A percentile compares a stretch with the other conserved stretches of the same genome.
These are phyloP conservation scores for Rhododendron ovatum DNA, from an alignment of 148 eudicot species.

Conservation along the genomic window DNA sequence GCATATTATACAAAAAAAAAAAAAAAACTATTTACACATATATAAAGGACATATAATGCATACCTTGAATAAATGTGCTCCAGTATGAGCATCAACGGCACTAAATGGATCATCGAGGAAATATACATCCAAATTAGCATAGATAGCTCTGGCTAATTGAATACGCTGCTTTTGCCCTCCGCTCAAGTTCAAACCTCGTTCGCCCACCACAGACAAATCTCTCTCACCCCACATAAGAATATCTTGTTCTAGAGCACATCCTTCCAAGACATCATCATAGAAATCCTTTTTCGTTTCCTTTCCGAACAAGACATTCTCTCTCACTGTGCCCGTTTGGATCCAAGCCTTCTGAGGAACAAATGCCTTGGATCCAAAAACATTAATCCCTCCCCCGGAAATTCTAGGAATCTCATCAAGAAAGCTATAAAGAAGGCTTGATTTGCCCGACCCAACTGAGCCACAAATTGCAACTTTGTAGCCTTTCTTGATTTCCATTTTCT, in stretches of 20 bases:
- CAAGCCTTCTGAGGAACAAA: conserved; percentile 88
- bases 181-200: conserved; percentile 79
- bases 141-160: conserved; percentile 81
- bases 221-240: conserved; percentile 71
- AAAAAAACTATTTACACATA: not conserved
- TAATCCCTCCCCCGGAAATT: conserved; percentile 48
- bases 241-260: conserved; percentile 73
- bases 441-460: conserved; percentile 92
- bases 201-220: conserved; percentile 79
- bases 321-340: conserved; percentile 88
- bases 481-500: conserved; percentile 41
- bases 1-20: not conserved
- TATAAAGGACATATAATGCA: conserved; percentile 11
- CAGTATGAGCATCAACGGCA: conserved; percentile 94
- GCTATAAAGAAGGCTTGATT: conserved; percentile 77
- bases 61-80: conserved; percentile 83
- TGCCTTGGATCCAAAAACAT: conserved; percentile 69
- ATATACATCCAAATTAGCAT: conserved; percentile 73
- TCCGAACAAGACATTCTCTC: conserved; percentile 81
- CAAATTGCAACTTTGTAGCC: conserved; percentile 83
- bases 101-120: conserved; percentile 97
- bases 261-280: conserved; percentile 69
- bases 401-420: conserved; percentile 83
- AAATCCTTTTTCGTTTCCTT: conserved; percentile 53
- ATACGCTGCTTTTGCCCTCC: conserved; percentile 95